Conservation (phyloP, 768 basidiomycete species). For the Mycena pura region DNA sequence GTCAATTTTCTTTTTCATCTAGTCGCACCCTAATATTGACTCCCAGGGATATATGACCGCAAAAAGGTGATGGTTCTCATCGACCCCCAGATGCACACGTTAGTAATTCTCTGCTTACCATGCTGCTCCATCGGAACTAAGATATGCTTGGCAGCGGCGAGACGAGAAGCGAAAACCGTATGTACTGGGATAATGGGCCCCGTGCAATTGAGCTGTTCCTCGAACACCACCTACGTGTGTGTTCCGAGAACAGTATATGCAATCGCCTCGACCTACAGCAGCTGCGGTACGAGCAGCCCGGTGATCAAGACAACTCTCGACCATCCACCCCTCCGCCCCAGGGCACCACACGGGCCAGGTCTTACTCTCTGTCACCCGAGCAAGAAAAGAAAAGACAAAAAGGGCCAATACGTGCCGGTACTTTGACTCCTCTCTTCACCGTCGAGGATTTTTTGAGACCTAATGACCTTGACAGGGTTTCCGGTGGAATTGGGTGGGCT, state of each 20-base stretch:
- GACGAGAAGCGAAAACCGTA: not conserved
- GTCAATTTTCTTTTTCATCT: not conserved
- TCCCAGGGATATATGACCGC: not conserved
- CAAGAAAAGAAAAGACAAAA: not conserved
- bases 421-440: not conserved
- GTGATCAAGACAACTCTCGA: not conserved
- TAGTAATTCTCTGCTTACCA: not conserved
- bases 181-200: conserved; percentile 11
- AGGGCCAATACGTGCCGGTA: not conserved
- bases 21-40: not conserved
- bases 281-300: not conserved
- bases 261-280: not conserved
- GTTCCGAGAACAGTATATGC: not conserved
- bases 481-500: too few species aligned
- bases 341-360: not conserved
- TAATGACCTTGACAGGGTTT: not conserved
- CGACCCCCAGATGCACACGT: conserved; percentile 11
- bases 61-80: not conserved
- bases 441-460: not conserved
- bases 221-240: not conserved
- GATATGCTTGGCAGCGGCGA: too few species aligned
- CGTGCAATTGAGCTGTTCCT: not conserved
- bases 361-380: not conserved
- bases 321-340: not conserved
- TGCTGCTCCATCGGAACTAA: too few species aligned